Evolutionary conservation across 2,329 filamentous ascomycete species (phyloP), one percentile per base, ranked within the genome.

Genomic region (Diaporthe velutina): DNA sequence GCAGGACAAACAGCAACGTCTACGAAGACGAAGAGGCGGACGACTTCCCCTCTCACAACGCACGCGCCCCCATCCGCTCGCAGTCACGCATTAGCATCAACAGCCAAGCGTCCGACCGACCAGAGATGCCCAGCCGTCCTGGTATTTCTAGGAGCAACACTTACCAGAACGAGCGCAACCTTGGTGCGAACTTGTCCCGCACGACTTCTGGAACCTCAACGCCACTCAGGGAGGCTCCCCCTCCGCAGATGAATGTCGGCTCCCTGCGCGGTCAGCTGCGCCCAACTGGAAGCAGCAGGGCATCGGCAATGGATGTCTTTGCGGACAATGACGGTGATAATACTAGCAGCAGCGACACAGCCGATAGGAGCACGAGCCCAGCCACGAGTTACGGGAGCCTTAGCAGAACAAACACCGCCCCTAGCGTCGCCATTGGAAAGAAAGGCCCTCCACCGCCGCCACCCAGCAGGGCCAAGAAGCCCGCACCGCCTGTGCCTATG

Each of bases 381-480:
- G 87, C 89, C 3, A 90, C 89, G 1, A 90, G 89, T 80, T 86
- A 88, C 73, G 88, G 87, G 75, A 90, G 89, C 79, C 79, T 90
- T 60, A 89, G 84, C 77, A 84, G 86, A 60, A 89, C 84, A 72
- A 82, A 85, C 13, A 86, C 84, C 77, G 83, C 84, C 74, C 50
- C 80, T 75, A 78, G 70, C 17, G 76, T 71, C 55, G 60, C 30
- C 25, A 15, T 67, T 13, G 54, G 60, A 22, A 76, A 75, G 75
- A 87, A 87, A 75, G 84, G 83, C 0, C 86, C 86, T 5, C 86
- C 86, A 10, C 86, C 86, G 55, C 86, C 86, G 17, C 86, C 86
- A 28, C 86, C 86, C 4, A 86, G 84, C 79, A 82, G 85, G 42
- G 81, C 84, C 73, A 90, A 90, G 85, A 91, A 91, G 83, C 87